These are phyloP conservation scores for Zygosaccharomyces pseudorouxii DNA, from an alignment of 805 yeast species.

Conservation along the genomic window DNA sequence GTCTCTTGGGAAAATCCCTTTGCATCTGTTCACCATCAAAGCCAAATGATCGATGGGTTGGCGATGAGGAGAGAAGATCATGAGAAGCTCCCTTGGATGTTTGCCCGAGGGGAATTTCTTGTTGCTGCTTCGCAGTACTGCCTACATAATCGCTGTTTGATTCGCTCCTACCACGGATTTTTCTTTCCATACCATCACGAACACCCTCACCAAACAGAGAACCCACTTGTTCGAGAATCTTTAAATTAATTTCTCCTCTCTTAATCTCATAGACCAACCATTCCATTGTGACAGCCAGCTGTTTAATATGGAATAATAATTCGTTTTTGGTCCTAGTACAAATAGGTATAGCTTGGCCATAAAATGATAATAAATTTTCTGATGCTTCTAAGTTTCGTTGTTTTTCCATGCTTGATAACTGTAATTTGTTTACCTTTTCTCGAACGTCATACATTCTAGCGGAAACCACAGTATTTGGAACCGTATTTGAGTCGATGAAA, in stretches of 20 bases:
- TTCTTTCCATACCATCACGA: slow-evolving; percentile 1
- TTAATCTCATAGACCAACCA: slow-evolving; percentile 54
- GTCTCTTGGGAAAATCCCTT: slow-evolving; percentile 5
- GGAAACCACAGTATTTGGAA: slow-evolving; percentile 31
- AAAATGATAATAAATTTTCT: slow-evolving; percentile 36
- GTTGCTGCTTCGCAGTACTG: not conserved
- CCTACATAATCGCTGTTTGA: slow-evolving; percentile 1
- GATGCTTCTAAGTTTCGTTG: slow-evolving; percentile 37
- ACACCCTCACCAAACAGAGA: slow-evolving; percentile 1
- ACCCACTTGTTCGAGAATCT: slow-evolving; percentile 25
- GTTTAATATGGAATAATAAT: slow-evolving; percentile 42
- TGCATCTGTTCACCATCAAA: slow-evolving; percentile 21
- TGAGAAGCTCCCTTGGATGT: not conserved
- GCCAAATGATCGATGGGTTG: slow-evolving; percentile 20
- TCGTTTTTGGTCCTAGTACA: slow-evolving; percentile 48
- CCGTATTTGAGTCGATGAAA: slow-evolving; percentile 19
- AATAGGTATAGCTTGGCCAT: slow-evolving; percentile 51
- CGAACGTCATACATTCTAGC: slow-evolving; percentile 26
- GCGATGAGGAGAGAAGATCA: not conserved
- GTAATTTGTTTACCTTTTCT: slow-evolving; percentile 36
- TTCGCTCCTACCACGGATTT: not conserved
- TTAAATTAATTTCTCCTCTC: slow-evolving; percentile 40
- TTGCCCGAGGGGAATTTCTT: not conserved
- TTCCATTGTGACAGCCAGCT: slow-evolving; percentile 49
- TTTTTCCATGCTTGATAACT: slow-evolving; percentile 35